Conservation (phyloP, 2,329 filamentous ascomycete genomes). For the Cladosporium cucumerinum region DNA sequence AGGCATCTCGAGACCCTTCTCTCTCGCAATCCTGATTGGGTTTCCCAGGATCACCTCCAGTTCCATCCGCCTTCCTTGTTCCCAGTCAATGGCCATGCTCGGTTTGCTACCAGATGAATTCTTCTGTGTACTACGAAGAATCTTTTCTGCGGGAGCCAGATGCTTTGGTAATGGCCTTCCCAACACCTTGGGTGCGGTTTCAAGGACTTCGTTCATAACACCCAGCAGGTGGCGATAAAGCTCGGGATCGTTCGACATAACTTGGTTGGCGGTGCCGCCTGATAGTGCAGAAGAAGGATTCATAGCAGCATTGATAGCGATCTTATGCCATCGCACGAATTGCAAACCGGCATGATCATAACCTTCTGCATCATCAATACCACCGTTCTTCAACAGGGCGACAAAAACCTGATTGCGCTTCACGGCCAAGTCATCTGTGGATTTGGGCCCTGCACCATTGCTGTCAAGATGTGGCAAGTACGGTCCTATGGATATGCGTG, state of each 20-base stretch:
- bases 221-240: slow-evolving; percentile 59
- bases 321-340: slow-evolving; percentile 71
- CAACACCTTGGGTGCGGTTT: slow-evolving; percentile 60
- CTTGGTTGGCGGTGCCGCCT: slow-evolving; percentile 61
- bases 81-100: slow-evolving; percentile 69
- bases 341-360: slow-evolving; percentile 66
- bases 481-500: slow-evolving; percentile 65
- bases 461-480: slow-evolving; percentile 54
- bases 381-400: slow-evolving; percentile 57
- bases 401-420: slow-evolving; percentile 49
- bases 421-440: slow-evolving; percentile 28
- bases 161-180: slow-evolving; percentile 58
- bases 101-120: slow-evolving; percentile 60
- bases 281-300: slow-evolving; percentile 69
- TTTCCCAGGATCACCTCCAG: slow-evolving; percentile 71
- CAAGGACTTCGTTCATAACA: slow-evolving; percentile 68
- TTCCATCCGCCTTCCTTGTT: slow-evolving; percentile 63
- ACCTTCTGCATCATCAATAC: slow-evolving; percentile 62
- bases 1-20: slow-evolving; percentile 62
- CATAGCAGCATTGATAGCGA: slow-evolving; percentile 72
- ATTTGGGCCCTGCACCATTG: slow-evolving; percentile 26
- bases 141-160: slow-evolving; percentile 61
- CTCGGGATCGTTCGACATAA: slow-evolving; percentile 63
- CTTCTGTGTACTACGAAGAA: slow-evolving; percentile 60
- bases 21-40: slow-evolving; percentile 62